Base-by-base conservation (phyloP, 139 green algal species). In the Micractinium conductrix region DNA sequence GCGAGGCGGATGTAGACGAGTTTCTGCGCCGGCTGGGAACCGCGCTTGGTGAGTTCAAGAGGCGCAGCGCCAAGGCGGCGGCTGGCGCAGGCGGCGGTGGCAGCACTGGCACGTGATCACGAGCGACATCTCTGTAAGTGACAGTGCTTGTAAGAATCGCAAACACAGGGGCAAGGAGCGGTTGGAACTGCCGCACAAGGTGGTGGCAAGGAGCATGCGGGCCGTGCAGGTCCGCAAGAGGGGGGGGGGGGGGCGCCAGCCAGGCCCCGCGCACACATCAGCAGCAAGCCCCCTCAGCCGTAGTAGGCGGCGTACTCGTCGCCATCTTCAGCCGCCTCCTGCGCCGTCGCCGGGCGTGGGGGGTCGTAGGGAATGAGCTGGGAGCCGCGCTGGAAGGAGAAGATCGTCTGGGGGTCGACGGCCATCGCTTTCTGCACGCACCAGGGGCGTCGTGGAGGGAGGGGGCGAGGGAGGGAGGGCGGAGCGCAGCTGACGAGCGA, bases 381-480 rank as follows among this genome's bases (percentile, higher is more conserved):
- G 63, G 75, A 88, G 24, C 94, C 93, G 35, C 93, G 92, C 73
- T 96, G 88, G 62, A 97, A 91, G 4, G 80, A 84, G n/a, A 97
- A 84, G 50, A 97, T 92, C 58, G 94, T 82, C 69, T 92, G 79
- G 0, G 94, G 94, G 73, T 97, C 89, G 42, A 22, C 79, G 2
- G 86, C 80, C 87, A 96, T 86, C 53, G 92, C 85, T 33, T 86
- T 22, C 26, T 87, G 58, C 19, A 93, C 33, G 69, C 95, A 84
- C 2, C 87, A 73, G 14, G 17, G n/a, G 19, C 7, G 40, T 16
- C 14, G 16, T 58, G 48, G 48, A 16, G 16, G 48, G 48, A 58
- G 48, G 48, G 48, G 10, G 12, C 10, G 48, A 16, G 16, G 48
- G 48, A 58, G 48, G 48, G 12, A 58, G 48, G 48, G 48, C 12